These are phyloP conservation scores for Thalassiosira ordinaria DNA, from an alignment of 352 stramenopile genomes.

Conservation along the genomic window DNA sequence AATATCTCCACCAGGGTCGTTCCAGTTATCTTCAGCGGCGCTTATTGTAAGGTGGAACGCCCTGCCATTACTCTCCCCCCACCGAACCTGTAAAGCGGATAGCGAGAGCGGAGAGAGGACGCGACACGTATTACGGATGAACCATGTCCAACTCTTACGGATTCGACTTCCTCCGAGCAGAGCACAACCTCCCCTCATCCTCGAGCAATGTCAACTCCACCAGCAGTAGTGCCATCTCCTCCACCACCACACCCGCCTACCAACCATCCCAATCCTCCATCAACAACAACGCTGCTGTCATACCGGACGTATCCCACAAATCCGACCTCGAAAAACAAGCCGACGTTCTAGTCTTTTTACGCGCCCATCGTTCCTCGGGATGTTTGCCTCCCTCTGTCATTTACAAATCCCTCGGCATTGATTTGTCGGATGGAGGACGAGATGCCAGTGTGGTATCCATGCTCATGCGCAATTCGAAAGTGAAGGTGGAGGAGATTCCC, in stretches of 20 bases:
- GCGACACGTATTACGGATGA: no score
- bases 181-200: conserved; percentile 56
- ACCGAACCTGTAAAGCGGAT: no score
- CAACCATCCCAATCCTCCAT: conserved; percentile 5
- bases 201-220: conserved; percentile 20
- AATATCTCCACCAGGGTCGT: no score
- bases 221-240: background rate
- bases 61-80: no score
- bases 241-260: background rate
- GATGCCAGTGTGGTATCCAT: conserved; percentile 57
- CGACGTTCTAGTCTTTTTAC: conserved; percentile 80
- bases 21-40: no score
- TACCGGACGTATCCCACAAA: conserved; percentile 60
- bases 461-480: conserved; percentile 74
- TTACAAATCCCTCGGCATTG: conserved; percentile 73
- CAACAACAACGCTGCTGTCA: conserved; percentile 2
- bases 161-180: conserved; percentile 75
- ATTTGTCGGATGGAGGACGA: conserved; percentile 60
- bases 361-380: conserved; percentile 71
- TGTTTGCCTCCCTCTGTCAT: conserved; percentile 73
- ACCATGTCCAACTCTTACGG: conserved; percentile 77
- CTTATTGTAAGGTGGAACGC: no score
- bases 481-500: conserved; percentile 75
- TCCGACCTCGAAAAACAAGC: conserved; percentile 82
- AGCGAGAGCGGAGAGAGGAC: no score